A percentile compares a stretch with the other conserved stretches of the same genome.
Conservation (phyloP, 805 yeast genomes). For the Schizosaccharomyces cryophilus region DNA sequence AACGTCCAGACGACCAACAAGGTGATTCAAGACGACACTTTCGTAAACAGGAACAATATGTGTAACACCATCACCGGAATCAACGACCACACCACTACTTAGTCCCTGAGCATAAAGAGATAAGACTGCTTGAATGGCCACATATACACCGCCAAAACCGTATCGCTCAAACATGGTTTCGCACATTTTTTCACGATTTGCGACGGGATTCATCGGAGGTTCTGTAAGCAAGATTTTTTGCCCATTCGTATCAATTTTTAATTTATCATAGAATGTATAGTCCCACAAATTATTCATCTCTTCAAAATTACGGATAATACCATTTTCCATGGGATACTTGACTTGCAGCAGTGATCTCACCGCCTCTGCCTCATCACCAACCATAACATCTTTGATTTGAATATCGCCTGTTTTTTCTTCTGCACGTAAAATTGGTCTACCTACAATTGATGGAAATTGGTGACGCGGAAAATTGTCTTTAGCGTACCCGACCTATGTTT, state of each 20-base stretch:
- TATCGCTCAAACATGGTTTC: conserved; percentile 82
- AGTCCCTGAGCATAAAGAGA: conserved; percentile 79
- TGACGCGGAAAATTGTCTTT: conserved; percentile 93
- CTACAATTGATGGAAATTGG: conserved; percentile 92
- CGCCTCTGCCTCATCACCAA: conserved; percentile 84
- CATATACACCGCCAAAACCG: conserved; percentile 76
- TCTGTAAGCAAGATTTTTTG: conserved; percentile 74
- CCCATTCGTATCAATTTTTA: conserved; percentile 52
- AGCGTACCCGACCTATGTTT: conserved; percentile 39
- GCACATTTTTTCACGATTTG: conserved; percentile 76
- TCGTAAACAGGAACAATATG: conserved; percentile 96
- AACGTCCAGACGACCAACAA: conserved; percentile 76
- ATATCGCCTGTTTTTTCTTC: conserved; percentile 64
- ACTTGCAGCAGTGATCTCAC: conserved; percentile 76
- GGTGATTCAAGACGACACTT: conserved; percentile 82
- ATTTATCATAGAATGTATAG: conserved; percentile 77
- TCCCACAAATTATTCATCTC: conserved; percentile 98
- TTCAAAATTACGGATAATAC: conserved; percentile 91
- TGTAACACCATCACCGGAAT: conserved; percentile 96
- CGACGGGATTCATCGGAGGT: conserved; percentile 92
- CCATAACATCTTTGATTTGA: conserved; percentile 87
- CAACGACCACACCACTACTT: conserved; percentile 92
- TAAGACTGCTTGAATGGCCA: conserved; percentile 92
- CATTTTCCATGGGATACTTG: conserved; percentile 95
- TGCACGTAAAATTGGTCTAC: conserved; percentile 88